Evolutionary conservation across 2,329 filamentous ascomycete genomes (phyloP).

Genomic region (Tolypocladium nubicola): DNA sequence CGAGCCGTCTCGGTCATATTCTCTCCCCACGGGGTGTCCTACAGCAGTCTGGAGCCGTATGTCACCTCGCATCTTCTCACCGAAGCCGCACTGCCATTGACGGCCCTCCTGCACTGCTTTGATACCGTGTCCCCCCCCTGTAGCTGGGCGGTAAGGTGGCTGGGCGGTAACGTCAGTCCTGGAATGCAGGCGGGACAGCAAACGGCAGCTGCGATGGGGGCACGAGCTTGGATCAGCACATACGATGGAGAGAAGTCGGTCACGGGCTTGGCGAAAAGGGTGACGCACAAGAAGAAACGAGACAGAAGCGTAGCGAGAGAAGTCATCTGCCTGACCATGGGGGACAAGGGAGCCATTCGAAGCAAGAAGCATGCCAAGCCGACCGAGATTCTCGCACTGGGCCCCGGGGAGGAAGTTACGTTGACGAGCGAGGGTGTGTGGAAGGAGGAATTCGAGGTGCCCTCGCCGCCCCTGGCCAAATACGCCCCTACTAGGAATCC

Average conservation of each 20-base stretch:
- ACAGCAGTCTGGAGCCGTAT: constrained; percentile 42
- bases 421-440: constrained; percentile 29
- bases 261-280: constrained; percentile 37
- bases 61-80: constrained; percentile 43
- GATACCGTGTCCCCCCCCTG: constrained; percentile 48
- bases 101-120: constrained; percentile 54
- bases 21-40: constrained; percentile 52
- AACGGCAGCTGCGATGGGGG: constrained; percentile 41
- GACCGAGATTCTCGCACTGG: constrained; percentile 32
- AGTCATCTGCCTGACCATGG: constrained; percentile 11
- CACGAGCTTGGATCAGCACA: constrained; percentile 48
- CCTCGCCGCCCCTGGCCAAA: neutral
- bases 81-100: constrained; percentile 49
- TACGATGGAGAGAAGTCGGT: constrained; percentile 49
- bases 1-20: constrained; percentile 50
- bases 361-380: constrained; percentile 4
- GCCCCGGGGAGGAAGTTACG: constrained; percentile 30
- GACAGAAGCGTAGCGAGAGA: constrained; percentile 32
- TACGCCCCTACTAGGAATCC: neutral
- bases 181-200: constrained; percentile 47
- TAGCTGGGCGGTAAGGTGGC: constrained; percentile 52
- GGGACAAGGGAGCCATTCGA: constrained; percentile 6
- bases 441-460: neutral
- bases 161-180: constrained; percentile 47
- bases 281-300: constrained; percentile 36